Evolutionary conservation across 2,329 filamentous ascomycete species (phyloP).

Genomic region (Scytalidium lignicola): DNA sequence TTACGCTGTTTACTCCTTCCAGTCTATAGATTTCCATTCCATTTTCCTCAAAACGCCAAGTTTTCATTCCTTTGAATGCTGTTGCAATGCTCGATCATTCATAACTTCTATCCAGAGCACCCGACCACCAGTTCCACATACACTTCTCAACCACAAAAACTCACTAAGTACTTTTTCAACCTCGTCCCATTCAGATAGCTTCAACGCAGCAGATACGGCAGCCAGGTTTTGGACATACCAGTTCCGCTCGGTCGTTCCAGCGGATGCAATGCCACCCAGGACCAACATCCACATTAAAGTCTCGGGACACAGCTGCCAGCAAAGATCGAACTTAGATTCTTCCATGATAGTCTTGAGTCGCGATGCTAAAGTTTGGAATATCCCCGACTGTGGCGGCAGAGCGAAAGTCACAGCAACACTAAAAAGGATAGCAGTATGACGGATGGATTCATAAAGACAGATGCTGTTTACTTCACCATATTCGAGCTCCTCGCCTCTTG

Average conservation of each 20-base stretch:
- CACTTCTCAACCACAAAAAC: background rate
- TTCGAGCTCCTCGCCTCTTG: constrained; percentile 3
- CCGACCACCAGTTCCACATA: background rate
- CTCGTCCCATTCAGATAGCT: background rate
- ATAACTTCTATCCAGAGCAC: background rate
- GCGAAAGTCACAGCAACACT: constrained; percentile 9
- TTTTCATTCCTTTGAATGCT: background rate
- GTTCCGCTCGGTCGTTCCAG: background rate
- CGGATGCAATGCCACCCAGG: background rate
- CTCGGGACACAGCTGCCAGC: background rate
- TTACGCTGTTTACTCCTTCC: too few relatives aligned
- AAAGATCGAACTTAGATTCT: background rate
- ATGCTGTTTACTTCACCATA: constrained; percentile 5
- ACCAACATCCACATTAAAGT: background rate
- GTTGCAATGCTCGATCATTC: background rate
- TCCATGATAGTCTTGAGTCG: background rate
- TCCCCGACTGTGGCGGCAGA: background rate
- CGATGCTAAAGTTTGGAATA: background rate
- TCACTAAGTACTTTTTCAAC: background rate
- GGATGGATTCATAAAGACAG: constrained; percentile 7
- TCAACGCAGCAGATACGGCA: background rate
- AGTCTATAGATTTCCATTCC: too few relatives aligned
- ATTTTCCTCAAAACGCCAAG: too few relatives aligned
- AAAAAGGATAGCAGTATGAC: constrained; percentile 6
- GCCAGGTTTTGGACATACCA: background rate